Evolutionary conservation across 768 basidiomycete genomes (phyloP), one percentile per base, ranked within the genome.

Genomic region (Tulasnella sp.): DNA sequence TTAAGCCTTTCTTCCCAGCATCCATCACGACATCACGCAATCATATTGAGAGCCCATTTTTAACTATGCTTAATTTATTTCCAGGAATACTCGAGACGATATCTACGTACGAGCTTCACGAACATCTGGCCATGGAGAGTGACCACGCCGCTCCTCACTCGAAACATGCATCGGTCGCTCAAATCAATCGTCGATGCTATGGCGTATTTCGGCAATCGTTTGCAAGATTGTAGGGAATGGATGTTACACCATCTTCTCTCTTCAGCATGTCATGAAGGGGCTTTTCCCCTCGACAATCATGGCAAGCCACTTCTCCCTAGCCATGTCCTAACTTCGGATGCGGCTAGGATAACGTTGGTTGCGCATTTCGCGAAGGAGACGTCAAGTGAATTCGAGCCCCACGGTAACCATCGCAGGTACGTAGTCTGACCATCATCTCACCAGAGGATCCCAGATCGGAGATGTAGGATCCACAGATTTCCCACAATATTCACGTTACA

Each of bases 91-190:
- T 29, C 60, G 3, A 29, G 27, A 50, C 60, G 45, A 4, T 24
- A 62, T 49, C 60, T 59, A 4, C 25, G 34, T 8, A 11, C 61
- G 10, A 46, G 60, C 38, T 61, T 62, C 46, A 61, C 46, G 3
- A 60, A 62, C 43, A 61, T 34, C 24, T 34, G 17, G 15, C 60
- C 60, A 17, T 60, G 60, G 15, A 17, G 27, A n/a, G 60, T 62
- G 21, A 44, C 31, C 43, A 44, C 59, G 24, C 59, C 60, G 21
- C 10, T 24, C 11, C 21, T 43, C 4, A 12, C 12, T 8, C 29
- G 30, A n/a, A 70, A 59, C 3, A 22, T 17, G 19, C 41, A 27
- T 10, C 54, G 27, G 44, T 46, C 27, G 27, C 2, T 46, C 21
- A 56, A 48, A 19, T 41, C 45, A 4, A 24, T 31, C 22, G 1